A percentile compares a stretch with the other conserved stretches of the same genome.
These are phyloP conservation scores for Bacidia gigantensis DNA, from an alignment of 495 filamentous ascomycete genomes.

Conservation along the genomic window DNA sequence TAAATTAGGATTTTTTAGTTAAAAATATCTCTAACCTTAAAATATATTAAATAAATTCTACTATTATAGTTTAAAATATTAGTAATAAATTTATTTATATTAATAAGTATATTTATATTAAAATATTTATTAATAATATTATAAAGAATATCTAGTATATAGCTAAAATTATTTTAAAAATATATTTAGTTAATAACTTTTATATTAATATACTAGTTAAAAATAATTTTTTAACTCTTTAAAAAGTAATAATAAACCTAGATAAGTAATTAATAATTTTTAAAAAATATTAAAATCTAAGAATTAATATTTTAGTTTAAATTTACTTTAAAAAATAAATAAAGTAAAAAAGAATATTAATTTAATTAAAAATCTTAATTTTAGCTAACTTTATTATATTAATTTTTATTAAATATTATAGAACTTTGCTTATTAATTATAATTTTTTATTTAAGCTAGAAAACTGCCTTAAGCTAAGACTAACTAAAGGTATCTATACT, in stretches of 20 bases:
- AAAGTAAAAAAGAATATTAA: too few species aligned
- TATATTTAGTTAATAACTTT: neutral
- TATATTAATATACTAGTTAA: neutral
- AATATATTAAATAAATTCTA: conserved; percentile 4
- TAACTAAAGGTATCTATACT: too few species aligned
- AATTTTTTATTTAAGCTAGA: too few species aligned
- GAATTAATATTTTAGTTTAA: neutral
- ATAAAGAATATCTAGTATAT: neutral
- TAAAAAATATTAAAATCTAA: neutral
- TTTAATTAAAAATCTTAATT: too few species aligned
- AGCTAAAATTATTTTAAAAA: neutral
- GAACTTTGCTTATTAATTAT: too few species aligned
- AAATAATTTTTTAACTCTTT: neutral
- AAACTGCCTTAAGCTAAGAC: too few species aligned
- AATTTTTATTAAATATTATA: too few species aligned
- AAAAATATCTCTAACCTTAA: too few species aligned
- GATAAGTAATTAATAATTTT: neutral
- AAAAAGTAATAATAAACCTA: neutral
- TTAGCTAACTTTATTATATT: too few species aligned
- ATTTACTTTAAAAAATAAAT: too few species aligned
- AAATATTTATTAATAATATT: neutral
- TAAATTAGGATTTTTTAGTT: too few species aligned
- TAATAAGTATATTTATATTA: conserved; percentile 3
- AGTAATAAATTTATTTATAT: too few species aligned
- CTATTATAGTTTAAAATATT: neutral